Evolutionary conservation across 306 rosid genomes (phyloP), one percentile per base, ranked within the genome.

Genomic region (Malus orientalis): DNA sequence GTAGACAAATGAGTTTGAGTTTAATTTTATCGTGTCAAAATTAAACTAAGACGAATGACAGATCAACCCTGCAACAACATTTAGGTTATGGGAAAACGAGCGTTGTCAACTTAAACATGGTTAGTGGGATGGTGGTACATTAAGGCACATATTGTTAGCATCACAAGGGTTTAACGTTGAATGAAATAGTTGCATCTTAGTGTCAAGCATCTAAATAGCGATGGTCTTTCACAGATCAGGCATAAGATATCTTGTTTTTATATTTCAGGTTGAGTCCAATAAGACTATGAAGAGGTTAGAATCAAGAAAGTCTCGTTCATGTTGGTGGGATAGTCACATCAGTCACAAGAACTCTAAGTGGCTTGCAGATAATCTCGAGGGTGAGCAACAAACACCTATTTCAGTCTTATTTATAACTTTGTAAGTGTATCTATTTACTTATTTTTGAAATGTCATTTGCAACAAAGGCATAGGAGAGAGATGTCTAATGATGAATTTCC

Each of bases 241-340:
- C 65, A 60, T 60, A 60, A 57, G 14, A 57, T 72, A 27, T 72
- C 9, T n/a, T 57, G 66, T 19, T 57, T 57, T 1, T 64, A 6
- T 27, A 20, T 62, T 40, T 81, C 86, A 90, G 97, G 81, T 30
- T 65, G 76, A 70, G 36, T 78, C 83, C 53, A 77, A 29, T 60
- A 86, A 89, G 85, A 84, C 57, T 12, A 82, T 89, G 82, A 89
- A 64, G 85, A 89, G 98, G 80, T 47, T 80, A 55, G 96, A 89
- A 63, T 83, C 93, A 69, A 88, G 79, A 54, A 92, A 88, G 79
- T 86, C 97, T 38, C 96, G 89, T 84, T 89, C 97, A 10, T 87
- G 96, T 94, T 89, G 99, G 99, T 96, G 99, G 99, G 99, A 96
- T 73, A 89, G 97, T 84, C 93, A 89, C 76, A 45, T 92, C 73